phyloP scores from a whole-genome alignment of 306 rosid species.

The Cucumis melo region DNA sequence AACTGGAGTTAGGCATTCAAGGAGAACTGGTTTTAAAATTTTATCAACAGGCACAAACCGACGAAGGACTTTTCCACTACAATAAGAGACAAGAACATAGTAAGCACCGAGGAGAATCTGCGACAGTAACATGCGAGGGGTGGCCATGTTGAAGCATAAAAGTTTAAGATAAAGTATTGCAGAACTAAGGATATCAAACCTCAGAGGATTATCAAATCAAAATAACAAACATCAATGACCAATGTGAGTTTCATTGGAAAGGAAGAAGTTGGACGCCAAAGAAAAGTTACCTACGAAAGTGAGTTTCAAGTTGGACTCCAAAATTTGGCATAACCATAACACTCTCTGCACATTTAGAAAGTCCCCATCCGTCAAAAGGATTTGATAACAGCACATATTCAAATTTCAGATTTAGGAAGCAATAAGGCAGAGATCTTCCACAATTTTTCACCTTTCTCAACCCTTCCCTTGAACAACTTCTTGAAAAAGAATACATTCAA shows the following conservation, averaged over 20 bases:
- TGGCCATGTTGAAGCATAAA: neutral
- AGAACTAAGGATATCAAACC: neutral
- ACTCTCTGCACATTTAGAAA: constrained; percentile 40
- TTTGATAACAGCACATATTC: neutral
- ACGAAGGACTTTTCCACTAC: constrained; percentile 54
- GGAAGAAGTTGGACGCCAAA: neutral
- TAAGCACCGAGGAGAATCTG: neutral
- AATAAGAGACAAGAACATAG: neutral
- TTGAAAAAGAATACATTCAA: constrained; percentile 43
- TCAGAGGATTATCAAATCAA: neutral
- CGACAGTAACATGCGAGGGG: neutral
- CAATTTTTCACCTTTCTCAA: constrained; percentile 50
- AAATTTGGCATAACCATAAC: constrained; percentile 80
- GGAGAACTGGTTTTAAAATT: constrained; percentile 61
- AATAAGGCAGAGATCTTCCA: constrained; percentile 9
- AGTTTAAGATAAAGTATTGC: neutral
- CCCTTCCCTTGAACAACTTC: constrained; percentile 38
- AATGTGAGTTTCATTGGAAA: neutral
- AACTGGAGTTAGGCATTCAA: constrained; percentile 79
- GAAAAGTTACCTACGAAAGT: constrained; percentile 41
- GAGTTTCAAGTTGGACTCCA: constrained; percentile 90
- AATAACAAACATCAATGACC: neutral
- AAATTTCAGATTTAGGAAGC: neutral
- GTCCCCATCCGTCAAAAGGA: neutral
- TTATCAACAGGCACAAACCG: constrained; percentile 63